Evolutionary conservation across 1,284 basidiomycete genomes (phyloP).

Genomic region (Apiotrichum laibachii): DNA sequence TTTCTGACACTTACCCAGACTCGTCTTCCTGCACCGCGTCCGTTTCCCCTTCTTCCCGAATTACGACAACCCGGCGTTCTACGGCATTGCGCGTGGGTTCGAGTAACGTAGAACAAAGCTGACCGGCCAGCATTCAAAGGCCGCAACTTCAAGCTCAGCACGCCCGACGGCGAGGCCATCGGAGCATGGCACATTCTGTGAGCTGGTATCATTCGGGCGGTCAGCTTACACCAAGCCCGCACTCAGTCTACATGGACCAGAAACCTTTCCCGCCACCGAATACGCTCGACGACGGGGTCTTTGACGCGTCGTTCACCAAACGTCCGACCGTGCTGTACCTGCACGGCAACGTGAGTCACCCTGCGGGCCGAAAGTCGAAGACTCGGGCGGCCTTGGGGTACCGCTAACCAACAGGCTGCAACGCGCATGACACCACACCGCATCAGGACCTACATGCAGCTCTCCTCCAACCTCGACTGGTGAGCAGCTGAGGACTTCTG

Average conservation of each 20-base stretch:
- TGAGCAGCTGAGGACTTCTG: slow-evolving; percentile 36
- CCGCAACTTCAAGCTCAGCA: slow-evolving; percentile 66
- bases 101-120: neutral
- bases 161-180: slow-evolving; percentile 71
- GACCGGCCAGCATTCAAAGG: slow-evolving; percentile 68
- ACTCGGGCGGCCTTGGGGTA: too few relatives aligned
- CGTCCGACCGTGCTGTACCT: slow-evolving; percentile 80
- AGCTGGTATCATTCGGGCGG: slow-evolving; percentile 25
- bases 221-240: slow-evolving; percentile 26
- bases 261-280: slow-evolving; percentile 24
- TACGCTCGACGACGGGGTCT: slow-evolving; percentile 31
- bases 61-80: slow-evolving; percentile 67
- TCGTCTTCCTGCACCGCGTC: slow-evolving; percentile 67
- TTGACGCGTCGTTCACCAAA: slow-evolving; percentile 57
- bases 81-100: slow-evolving; percentile 75
- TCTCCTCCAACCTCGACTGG: slow-evolving; percentile 35
- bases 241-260: slow-evolving; percentile 23
- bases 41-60: slow-evolving; percentile 64
- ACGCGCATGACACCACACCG: slow-evolving; percentile 16
- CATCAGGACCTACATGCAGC: slow-evolving; percentile 20
- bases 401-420: slow-evolving; percentile 15
- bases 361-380: too few relatives aligned
- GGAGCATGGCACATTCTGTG: slow-evolving; percentile 87
- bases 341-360: slow-evolving; percentile 70
- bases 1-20: slow-evolving; percentile 40